Base-by-base conservation (phyloP, 768 basidiomycete genomes). In the Suillus subaureus region DNA sequence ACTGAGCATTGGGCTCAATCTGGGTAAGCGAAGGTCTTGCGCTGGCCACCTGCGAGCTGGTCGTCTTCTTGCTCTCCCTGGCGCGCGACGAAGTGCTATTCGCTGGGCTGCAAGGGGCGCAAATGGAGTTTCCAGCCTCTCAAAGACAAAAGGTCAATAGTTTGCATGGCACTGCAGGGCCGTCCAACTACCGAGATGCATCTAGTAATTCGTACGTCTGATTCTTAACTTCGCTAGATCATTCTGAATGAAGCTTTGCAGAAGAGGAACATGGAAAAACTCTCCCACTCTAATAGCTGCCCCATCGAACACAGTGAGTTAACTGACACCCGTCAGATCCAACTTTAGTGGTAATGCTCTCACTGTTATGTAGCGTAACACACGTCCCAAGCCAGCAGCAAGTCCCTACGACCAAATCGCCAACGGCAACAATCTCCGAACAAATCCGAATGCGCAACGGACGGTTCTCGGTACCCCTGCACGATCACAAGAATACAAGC, bases 141-240 rank as follows among this genome's bases (percentile, higher is more conserved):
- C 61, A 67, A 61, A 68, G 68, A 63, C 55, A 33, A 61, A 68
- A 67, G 16, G 26, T 69, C 52, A 15, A 13, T 56, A 51, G 64
- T 62, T 60, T 65, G 15, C 66, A 70, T 54, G 71, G 66, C 43
- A 28, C 56, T 39, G 13, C 65, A 43, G 62, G 42, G 4, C 69
- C 72, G 63, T 55, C 60, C 60, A 75, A 73, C 69, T 55, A 66
- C 57, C 78, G 77, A 70, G 77, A 77, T 52, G 78, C 75, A 54
- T 77, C 77, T 16, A 31, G 52, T 54, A 64, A 55, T 61, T 11
- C 21, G 76, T 72, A 64, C 51, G n/a, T 28, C 63, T 26, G 51
- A 12, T 47, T 67, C 39, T 49, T 39, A 37, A 55, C 35, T 58
- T 61, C 26, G 37, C n/a, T 52, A 35, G 39, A 40, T 68, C 65